phyloP scores from a whole-genome alignment of 2,329 filamentous ascomycete genomes.

The Sphaerulina musiva region DNA sequence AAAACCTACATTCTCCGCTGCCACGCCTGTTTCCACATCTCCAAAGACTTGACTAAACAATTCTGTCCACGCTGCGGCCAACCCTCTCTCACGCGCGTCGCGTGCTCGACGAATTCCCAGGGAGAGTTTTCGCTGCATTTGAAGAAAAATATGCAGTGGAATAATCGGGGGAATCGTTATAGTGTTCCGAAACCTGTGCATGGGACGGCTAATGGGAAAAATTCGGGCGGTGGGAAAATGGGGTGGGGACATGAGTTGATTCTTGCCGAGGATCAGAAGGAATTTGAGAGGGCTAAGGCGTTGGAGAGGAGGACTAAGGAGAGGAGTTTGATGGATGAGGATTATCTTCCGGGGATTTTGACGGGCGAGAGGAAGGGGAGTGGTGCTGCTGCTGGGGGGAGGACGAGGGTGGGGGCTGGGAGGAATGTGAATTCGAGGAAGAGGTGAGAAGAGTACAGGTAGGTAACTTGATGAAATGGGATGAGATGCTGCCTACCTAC shows the following conservation, averaged over 20 bases:
- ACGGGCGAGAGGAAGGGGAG: conserved; percentile 64
- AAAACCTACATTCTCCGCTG: conserved; percentile 88
- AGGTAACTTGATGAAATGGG: too few species aligned
- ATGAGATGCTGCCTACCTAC: too few species aligned
- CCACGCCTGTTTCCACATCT: conserved; percentile 84
- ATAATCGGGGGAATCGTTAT: conserved; percentile 84
- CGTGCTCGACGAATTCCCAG: conserved; percentile 72
- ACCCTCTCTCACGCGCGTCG: conserved; percentile 73
- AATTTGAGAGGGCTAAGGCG: conserved; percentile 62
- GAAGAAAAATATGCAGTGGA: conserved; percentile 94
- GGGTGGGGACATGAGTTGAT: conserved; percentile 83
- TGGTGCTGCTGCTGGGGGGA: conserved; percentile 45
- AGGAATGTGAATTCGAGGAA: conserved; percentile 76
- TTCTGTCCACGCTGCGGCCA: conserved; percentile 92
- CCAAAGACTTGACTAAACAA: conserved; percentile 76
- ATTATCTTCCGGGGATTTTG: conserved; percentile 79
- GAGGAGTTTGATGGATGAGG: conserved; percentile 87
- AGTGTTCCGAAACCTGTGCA: conserved; percentile 86
- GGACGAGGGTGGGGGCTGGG: conserved; percentile 75
- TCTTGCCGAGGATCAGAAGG: conserved; percentile 91
- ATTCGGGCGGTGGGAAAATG: conserved; percentile 66
- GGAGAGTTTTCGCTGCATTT: conserved; percentile 81
- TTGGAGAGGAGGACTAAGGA: conserved; percentile 60
- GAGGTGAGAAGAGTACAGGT: conserved; percentile 35
- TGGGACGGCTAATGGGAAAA: conserved; percentile 73